phyloP scores from a whole-genome alignment of 2,329 filamentous ascomycete genomes.

The Exophiala spinifera region DNA sequence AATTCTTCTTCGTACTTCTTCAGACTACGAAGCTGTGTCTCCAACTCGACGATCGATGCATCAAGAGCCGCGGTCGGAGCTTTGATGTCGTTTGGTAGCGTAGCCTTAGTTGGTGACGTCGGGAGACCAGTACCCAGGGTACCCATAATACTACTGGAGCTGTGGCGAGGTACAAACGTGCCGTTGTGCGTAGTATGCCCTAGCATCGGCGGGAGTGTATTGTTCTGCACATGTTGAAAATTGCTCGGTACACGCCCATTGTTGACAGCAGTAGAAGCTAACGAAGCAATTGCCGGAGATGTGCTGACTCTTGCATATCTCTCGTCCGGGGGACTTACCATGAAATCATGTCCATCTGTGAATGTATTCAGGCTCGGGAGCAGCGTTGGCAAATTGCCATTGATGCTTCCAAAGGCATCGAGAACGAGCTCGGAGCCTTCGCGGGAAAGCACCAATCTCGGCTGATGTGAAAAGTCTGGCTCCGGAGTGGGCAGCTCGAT shows the following conservation, averaged over 20 bases:
- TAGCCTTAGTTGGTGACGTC: slow-evolving; percentile 12
- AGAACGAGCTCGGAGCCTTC: slow-evolving; percentile 24
- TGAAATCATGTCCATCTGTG: slow-evolving; percentile 20
- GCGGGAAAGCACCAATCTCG: slow-evolving; percentile 16
- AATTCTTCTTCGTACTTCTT: slow-evolving; percentile 29
- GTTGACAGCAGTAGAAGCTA: slow-evolving; percentile 16
- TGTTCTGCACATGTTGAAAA: slow-evolving; percentile 11
- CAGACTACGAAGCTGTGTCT: slow-evolving; percentile 22
- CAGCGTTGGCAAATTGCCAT: slow-evolving; percentile 16
- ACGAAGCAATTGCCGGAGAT: slow-evolving; percentile 17
- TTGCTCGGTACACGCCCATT: slow-evolving; percentile 8
- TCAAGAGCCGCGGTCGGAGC: slow-evolving; percentile 21
- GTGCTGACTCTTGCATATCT: slow-evolving; percentile 19
- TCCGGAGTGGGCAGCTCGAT: slow-evolving; percentile 28
- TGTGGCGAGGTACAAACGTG: slow-evolving; percentile 14
- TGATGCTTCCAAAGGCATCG: slow-evolving; percentile 14
- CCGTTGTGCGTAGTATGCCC: slow-evolving; percentile 16
- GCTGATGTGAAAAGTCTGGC: slow-evolving; percentile 23
- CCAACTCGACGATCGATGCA: slow-evolving; percentile 23
- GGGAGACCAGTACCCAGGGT: slow-evolving; percentile 4
- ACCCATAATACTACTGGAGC: slow-evolving; percentile 10
- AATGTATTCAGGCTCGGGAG: slow-evolving; percentile 27
- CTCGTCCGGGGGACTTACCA: slow-evolving; percentile 19
- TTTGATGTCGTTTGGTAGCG: slow-evolving; percentile 3
- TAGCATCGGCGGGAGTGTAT: slow-evolving; percentile 26